These are phyloP conservation scores for Bjerkandera adusta DNA, from an alignment of 1,284 basidiomycete genomes.

Conservation along the genomic window DNA sequence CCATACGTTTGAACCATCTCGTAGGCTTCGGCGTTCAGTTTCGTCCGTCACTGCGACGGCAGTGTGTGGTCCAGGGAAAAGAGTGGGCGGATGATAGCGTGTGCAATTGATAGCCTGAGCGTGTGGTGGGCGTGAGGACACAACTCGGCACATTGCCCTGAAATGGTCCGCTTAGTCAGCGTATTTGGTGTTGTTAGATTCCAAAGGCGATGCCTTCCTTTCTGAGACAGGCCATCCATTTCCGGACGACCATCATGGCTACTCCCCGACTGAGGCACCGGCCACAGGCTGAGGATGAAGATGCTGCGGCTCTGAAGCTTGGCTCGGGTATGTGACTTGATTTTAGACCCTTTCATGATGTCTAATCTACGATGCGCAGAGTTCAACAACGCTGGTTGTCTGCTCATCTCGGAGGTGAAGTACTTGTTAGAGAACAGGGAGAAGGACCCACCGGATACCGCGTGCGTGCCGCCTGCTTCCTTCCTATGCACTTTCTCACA, in stretches of 20 bases:
- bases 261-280: constrained; percentile 46
- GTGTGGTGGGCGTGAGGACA: neutral
- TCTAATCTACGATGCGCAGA: constrained; percentile 42
- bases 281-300: constrained; percentile 62
- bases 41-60: too few relatives aligned
- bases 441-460: constrained; percentile 80
- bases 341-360: neutral
- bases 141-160: too few relatives aligned
- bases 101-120: neutral
- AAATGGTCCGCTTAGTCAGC: too few relatives aligned
- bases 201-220: constrained; percentile 23
- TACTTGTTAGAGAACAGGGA: constrained; percentile 84
- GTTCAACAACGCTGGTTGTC: constrained; percentile 88
- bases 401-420: constrained; percentile 90
- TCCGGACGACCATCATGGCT: constrained; percentile 32
- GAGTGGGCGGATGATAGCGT: neutral
- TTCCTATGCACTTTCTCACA: neutral
- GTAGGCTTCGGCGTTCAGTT: constrained; percentile 34
- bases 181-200: constrained; percentile 28
- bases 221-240: constrained; percentile 1
- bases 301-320: constrained; percentile 67
- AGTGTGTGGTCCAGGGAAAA: neutral
- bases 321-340: constrained; percentile 46
- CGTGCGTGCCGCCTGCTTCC: constrained; percentile 45
- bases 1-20: constrained; percentile 70